Evolutionary conservation across 331 rosid genomes (phyloP), one percentile per base, ranked within the genome.

Genomic region (Phaseolus coccineus): DNA sequence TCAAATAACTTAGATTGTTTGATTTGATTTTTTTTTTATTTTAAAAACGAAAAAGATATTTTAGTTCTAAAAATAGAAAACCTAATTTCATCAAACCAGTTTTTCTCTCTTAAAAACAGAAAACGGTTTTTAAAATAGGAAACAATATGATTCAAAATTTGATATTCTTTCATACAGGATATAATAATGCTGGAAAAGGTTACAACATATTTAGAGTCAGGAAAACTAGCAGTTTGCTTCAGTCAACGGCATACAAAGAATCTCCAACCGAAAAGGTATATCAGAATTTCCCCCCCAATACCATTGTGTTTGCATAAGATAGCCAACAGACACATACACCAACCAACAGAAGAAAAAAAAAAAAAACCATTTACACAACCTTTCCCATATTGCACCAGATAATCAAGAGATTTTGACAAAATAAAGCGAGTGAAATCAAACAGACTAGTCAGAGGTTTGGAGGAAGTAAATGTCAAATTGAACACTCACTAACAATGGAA

Each of bases 311-410:
- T 64, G 68, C 59, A 52, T 64, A 63, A 40, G 19, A 63, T 63
- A 61, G 40, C 8, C 42, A 30, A 31, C 24, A 27, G 14, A 53
- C 64, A 11, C 66, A n/a, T 22, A 31, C 42, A 30, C 42, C 6
- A 6, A 15, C 44, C 3, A 30, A 44, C 14, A 22, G 40, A 44
- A 46, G 39, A 46, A 35, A 61, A 46, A 19, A 19, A 19, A 19
- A 19, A 48, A 2, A 8, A 44, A 6, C 9, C 9, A 8, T 28
- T 16, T 44, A n/a, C 47, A n/a, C 24, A 35, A 44, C 24, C 48
- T 15, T 59, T 46, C 35, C 46, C 25, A 62, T 44, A 16, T 44
- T 74, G 80, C 62, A 62, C 24, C 71, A 31, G 50, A 62, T 19
- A 40, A 46, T 44, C 28, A 62, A 11, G 42, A 55, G 9, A 55